Conservation (phyloP, 345 rosid genomes). For the Capsella bursapastoris region DNA sequence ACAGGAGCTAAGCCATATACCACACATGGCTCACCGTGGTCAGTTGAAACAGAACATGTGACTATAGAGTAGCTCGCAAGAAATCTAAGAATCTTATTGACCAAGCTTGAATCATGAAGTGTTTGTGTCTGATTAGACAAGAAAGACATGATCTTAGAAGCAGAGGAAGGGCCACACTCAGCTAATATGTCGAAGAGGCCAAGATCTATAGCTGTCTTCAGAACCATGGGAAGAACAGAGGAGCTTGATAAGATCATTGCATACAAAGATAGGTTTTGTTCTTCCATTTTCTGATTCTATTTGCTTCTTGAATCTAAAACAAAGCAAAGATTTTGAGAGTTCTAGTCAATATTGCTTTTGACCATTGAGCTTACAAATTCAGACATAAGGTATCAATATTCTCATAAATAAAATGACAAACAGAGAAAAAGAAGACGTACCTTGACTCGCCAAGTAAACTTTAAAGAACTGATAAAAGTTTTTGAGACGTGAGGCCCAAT, state of each 20-base stretch:
- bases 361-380: no score
- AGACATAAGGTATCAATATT: no score
- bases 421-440: neutral
- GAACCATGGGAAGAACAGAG: constrained; percentile 44
- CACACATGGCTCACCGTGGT: constrained; percentile 11
- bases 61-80: constrained; percentile 32
- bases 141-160: constrained; percentile 25
- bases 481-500: neutral
- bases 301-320: constrained; percentile 15
- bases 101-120: constrained; percentile 18
- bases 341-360: no score
- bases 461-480: neutral
- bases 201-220: constrained; percentile 42
- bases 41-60: constrained; percentile 39
- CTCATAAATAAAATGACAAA: no score
- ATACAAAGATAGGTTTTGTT: constrained; percentile 33
- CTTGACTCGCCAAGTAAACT: neutral
- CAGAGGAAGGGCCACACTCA: constrained; percentile 26
- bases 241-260: constrained; percentile 39
- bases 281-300: constrained; percentile 31
- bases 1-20: constrained; percentile 42
- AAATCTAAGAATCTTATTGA: constrained; percentile 39
- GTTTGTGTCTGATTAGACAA: constrained; percentile 14
- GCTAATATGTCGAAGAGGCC: constrained; percentile 41
- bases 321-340: neutral